Conservation (phyloP, 202 grass and related monocot genomes). For the Brachypodium distachyon region DNA sequence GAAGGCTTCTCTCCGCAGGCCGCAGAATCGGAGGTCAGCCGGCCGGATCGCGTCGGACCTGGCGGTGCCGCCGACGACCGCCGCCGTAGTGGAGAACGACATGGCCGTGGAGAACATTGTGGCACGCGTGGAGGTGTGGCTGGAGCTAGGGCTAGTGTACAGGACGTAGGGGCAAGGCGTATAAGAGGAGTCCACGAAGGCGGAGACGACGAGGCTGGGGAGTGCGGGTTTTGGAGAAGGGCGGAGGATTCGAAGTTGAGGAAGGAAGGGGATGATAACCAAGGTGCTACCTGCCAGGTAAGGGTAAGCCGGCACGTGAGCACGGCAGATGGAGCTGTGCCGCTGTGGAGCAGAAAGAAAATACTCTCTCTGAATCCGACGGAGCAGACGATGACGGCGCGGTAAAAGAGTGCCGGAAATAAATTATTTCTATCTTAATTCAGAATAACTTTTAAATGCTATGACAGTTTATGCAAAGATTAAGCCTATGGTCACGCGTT, state of each 20-base stretch:
- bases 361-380: too few relatives aligned
- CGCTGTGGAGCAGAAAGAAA: too few relatives aligned
- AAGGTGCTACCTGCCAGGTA: not conserved
- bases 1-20: conserved; percentile 48
- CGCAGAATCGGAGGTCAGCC: conserved; percentile 40
- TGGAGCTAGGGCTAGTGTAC: not conserved
- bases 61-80: not conserved
- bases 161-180: not conserved
- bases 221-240: conserved; percentile 23
- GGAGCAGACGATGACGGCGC: too few relatives aligned
- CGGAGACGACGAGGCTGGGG: conserved; percentile 3
- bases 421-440: too few relatives aligned
- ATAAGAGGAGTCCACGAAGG: conserved; percentile 1
- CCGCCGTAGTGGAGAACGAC: conserved; percentile 12
- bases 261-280: not conserved
- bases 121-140: not conserved
- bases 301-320: not conserved
- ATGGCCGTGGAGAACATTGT: conserved; percentile 32
- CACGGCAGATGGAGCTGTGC: too few relatives aligned
- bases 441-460: too few relatives aligned
- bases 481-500: too few relatives aligned
- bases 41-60: conserved; percentile 21
- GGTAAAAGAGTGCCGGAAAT: too few relatives aligned
- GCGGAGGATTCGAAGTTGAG: conserved; percentile 33
- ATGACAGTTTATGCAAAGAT: too few relatives aligned